Conservation (phyloP, 345 rosid species). For the Pistacia atlantica region DNA sequence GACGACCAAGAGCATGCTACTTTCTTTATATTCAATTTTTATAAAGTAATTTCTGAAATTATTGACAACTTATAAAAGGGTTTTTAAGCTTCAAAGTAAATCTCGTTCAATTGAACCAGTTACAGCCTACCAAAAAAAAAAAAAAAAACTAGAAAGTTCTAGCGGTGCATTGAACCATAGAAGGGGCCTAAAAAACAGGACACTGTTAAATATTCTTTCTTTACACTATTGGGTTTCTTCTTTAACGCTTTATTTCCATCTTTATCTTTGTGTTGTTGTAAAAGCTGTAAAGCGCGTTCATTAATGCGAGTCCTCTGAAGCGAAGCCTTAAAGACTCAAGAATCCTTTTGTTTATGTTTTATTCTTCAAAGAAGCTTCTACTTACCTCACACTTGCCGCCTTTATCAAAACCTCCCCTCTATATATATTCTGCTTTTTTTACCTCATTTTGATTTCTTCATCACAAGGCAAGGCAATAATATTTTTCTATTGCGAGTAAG, state of each 20-base stretch:
- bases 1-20: neutral
- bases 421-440: too few relatives aligned
- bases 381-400: neutral
- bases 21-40: too few relatives aligned
- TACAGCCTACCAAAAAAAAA: too few relatives aligned
- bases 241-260: neutral
- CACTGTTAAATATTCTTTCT: neutral
- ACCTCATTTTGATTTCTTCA: neutral
- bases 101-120: too few relatives aligned
- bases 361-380: neutral
- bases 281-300: conserved; percentile 3
- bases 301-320: neutral
- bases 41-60: too few relatives aligned
- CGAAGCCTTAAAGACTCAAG: neutral
- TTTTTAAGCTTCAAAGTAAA: too few relatives aligned
- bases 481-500: neutral
- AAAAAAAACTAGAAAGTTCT: too few relatives aligned
- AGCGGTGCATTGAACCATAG: too few relatives aligned
- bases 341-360: neutral
- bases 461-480: neutral
- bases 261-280: neutral
- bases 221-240: too few relatives aligned
- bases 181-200: neutral
- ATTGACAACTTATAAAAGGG: too few relatives aligned
- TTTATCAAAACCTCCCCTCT: too few relatives aligned